Percentiles rank a stretch among this genome's conserved stretches.
Evolutionary conservation across 805 yeast genomes (phyloP).

Genomic region (Tetrapisispora iriomotensis): DNA sequence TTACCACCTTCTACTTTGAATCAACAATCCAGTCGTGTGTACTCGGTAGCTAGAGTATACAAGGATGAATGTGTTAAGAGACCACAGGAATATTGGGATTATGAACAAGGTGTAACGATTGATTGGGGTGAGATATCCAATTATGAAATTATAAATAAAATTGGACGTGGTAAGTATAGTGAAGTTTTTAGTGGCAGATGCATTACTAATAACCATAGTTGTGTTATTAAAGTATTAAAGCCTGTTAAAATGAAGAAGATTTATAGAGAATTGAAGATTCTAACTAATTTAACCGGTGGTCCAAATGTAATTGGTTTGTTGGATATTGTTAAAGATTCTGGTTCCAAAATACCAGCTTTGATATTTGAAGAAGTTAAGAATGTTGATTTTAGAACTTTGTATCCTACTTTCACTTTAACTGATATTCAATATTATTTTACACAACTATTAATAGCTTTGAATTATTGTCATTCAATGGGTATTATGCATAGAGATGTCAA

Average conservation of each 20-base stretch:
- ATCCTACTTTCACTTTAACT: conserved; percentile 63
- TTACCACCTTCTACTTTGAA: conserved; percentile 29
- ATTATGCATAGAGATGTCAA: conserved; percentile 92
- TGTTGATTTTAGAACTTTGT: conserved; percentile 75
- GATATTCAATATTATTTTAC: conserved; percentile 80
- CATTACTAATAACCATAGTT: conserved; percentile 46
- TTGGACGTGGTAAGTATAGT: conserved; percentile 89
- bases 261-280: conserved; percentile 78
- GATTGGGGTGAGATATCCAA: conserved; percentile 80
- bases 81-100: conserved; percentile 84
- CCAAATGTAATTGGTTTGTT: conserved; percentile 66
- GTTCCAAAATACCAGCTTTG: conserved; percentile 76
- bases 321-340: conserved; percentile 83
- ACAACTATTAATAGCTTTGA: conserved; percentile 73
- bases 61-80: conserved; percentile 67
- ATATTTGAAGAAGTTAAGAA: conserved; percentile 80
- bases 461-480: conserved; percentile 87
- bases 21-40: conserved; percentile 28
- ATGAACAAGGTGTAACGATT: conserved; percentile 52
- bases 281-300: conserved; percentile 77
- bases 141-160: conserved; percentile 73
- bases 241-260: conserved; percentile 92
- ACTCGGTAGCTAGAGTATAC: conserved; percentile 67
- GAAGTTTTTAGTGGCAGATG: conserved; percentile 86
- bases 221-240: conserved; percentile 84